Evolutionary conservation across 176 grass and related monocot genomes (phyloP), one percentile per base, ranked within the genome.

Genomic region (Chrysopogon serrulatus): DNA sequence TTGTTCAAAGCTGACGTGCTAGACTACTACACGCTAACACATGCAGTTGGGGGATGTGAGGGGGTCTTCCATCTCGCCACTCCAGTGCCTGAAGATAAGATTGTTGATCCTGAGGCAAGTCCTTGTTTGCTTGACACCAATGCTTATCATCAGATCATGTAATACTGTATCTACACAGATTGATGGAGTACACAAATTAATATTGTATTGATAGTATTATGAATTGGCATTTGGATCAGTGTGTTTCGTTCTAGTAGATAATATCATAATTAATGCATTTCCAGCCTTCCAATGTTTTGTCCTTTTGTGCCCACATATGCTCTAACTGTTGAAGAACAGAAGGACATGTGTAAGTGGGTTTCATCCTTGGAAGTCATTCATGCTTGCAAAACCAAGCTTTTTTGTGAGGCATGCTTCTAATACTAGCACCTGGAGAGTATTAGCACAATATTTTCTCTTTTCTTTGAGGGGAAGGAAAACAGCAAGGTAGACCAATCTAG

Each of bases 1-100:
- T 69, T 91, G 47, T 91, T 97, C 80, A 91, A 85, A 63, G 89
- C 91, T 11, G 87, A 97, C 19, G 45, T 93, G 86, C 84, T 93
- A 14, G 81, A 93, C 66, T 71, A 83, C 18, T 73, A 91, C 78
- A 57, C 79, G 39, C 73, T 91, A 48, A 73, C 56, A 28, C 33
- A 54, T 2, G 87, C 84, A 12, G 82, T 93, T 40, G 63, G 75
- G 17, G 84, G 91, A 4, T 97, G 91, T 4, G 87, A 90, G 10
- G 86, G 84, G 42, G 88, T 91, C 61, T 93, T 93, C 82, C 91
- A 96, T 71, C 84, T 92, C 3, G 88, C 94, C 8, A 83, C 85
- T 48, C 88, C 91, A 17, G 83, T 96, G 17, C 83, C 90, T 75
- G 60, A 85, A 59, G 76, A 83, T 83, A 82, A 73, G 84, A 71